Evolutionary conservation across 2,329 filamentous ascomycete genomes (phyloP), one percentile per base, ranked within the genome.

Genomic region (Lasiodiplodia citricola): DNA sequence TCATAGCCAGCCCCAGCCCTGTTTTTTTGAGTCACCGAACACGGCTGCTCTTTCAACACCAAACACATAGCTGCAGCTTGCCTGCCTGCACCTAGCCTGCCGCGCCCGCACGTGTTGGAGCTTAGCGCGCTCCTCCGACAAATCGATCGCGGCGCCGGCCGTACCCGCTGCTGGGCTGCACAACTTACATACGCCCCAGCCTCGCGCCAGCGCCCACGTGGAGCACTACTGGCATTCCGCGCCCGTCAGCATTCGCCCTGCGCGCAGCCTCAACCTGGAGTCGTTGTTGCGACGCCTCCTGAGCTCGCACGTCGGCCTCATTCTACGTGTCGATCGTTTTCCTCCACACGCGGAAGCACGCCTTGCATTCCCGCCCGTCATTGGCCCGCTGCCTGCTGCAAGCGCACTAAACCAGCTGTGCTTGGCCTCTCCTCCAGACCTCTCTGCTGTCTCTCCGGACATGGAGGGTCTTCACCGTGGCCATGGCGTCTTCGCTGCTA

Each of bases 371-470:
- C 21, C 47, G 28, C 28, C 11, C 28, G 35, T 68, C 47, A 68
- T 68, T 68, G 66, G 66, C 66, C 57, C 31, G 35, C 57, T 28
- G 55, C 55, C 21, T 10, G 28, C 66, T 68, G 66, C 66, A 68
- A 28, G 28, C 66, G 55, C 66, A 63, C 56, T 47, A 68, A 68
- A 62, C 38, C 47, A 60, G 66, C 56, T n/a, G 44, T 54, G 62
- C 50, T 31, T 25, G 41, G 63, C 51, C 37, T 52, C 38, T 51
- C 28, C 52, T 37, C 31, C 52, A 58, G 41, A 35, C 38, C 52
- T 58, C 65, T 58, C 35, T 55, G 65, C 41, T 67, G 54, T 57
- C 65, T 50, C n/a, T 47, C 47, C 66, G 47, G 44, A 23, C 66
- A 68, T 68, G 66, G 57, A 60, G 38, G 35, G 57, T 55, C 56